Evolutionary conservation across 768 basidiomycete genomes (phyloP).

Genomic region (Mycena polygramma): DNA sequence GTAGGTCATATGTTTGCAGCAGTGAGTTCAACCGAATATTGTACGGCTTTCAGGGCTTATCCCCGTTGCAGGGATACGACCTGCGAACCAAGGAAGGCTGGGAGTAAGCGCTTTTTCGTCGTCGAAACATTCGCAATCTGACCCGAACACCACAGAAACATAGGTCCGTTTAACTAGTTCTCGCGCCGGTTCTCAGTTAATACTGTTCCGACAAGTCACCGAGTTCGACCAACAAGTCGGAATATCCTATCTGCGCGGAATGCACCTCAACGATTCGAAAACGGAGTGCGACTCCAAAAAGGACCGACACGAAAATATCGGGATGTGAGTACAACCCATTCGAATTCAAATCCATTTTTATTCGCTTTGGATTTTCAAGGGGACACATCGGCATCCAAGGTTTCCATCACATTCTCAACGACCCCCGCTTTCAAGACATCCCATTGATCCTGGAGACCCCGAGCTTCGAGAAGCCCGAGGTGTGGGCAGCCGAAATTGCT

Average conservation of each 20-base stretch:
- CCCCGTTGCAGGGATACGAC: conserved; percentile 75
- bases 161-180: conserved; percentile 17
- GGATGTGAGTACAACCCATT: conserved; percentile 64
- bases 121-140: conserved; percentile 36
- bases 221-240: conserved; percentile 80
- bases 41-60: neutral
- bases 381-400: conserved; percentile 75
- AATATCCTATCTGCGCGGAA: conserved; percentile 78
- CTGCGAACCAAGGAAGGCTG: conserved; percentile 80
- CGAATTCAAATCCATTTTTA: neutral
- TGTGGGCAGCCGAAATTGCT: conserved; percentile 82
- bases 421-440: conserved; percentile 74
- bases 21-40: conserved; percentile 50
- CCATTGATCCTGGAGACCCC: conserved; percentile 90
- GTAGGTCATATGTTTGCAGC: conserved; percentile 85
- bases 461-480: conserved; percentile 71
- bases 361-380: conserved; percentile 48
- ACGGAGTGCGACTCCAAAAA: conserved; percentile 71
- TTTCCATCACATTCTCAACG: conserved; percentile 77
- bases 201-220: conserved; percentile 57
- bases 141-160: conserved; percentile 37
- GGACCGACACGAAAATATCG: conserved; percentile 90
- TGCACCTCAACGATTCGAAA: conserved; percentile 92
- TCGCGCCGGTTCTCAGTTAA: neutral
- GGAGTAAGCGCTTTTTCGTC: conserved; percentile 62